phyloP scores from a whole-genome alignment of 2,329 filamentous ascomycete species.

The Penicillium aurantiogriseum region DNA sequence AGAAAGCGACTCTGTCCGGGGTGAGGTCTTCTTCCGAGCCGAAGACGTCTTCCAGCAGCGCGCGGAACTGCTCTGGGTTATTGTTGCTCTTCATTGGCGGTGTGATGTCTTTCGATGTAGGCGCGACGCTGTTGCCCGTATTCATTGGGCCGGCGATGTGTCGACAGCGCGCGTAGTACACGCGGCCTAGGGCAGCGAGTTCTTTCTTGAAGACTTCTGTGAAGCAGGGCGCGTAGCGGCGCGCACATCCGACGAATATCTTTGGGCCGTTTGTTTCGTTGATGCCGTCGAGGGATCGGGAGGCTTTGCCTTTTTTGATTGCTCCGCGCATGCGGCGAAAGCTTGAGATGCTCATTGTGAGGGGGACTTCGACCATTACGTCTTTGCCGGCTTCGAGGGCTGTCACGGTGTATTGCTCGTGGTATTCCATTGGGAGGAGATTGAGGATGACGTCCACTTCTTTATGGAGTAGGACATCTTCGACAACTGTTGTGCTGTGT shows the following conservation, averaged over 20 bases:
- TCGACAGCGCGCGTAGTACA: slow-evolving; percentile 54
- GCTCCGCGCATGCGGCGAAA: slow-evolving; percentile 51
- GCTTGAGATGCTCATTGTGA: slow-evolving; percentile 51
- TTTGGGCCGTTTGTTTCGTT: slow-evolving; percentile 38
- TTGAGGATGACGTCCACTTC: slow-evolving; percentile 49
- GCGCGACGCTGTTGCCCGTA: background rate
- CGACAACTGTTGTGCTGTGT: slow-evolving; percentile 37
- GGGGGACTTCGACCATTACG: slow-evolving; percentile 60
- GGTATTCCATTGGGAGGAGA: slow-evolving; percentile 56
- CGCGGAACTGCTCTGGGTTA: slow-evolving; percentile 10
- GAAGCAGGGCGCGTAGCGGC: slow-evolving; percentile 60
- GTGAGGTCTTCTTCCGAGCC: slow-evolving; percentile 26
- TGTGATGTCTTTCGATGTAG: background rate
- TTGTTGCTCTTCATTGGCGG: background rate
- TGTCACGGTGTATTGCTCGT: slow-evolving; percentile 52
- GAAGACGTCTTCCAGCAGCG: slow-evolving; percentile 30
- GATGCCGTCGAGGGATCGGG: slow-evolving; percentile 33
- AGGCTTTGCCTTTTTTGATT: slow-evolving; percentile 10
- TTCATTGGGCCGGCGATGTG: slow-evolving; percentile 55
- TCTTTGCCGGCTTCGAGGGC: slow-evolving; percentile 57
- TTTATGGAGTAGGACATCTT: slow-evolving; percentile 51
- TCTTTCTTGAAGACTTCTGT: slow-evolving; percentile 54
- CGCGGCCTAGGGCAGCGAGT: slow-evolving; percentile 50
- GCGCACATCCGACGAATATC: slow-evolving; percentile 61
- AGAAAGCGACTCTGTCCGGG: slow-evolving; percentile 32